Conservation (phyloP, 2,329 filamentous ascomycete genomes). For the Xylaria digitata region DNA sequence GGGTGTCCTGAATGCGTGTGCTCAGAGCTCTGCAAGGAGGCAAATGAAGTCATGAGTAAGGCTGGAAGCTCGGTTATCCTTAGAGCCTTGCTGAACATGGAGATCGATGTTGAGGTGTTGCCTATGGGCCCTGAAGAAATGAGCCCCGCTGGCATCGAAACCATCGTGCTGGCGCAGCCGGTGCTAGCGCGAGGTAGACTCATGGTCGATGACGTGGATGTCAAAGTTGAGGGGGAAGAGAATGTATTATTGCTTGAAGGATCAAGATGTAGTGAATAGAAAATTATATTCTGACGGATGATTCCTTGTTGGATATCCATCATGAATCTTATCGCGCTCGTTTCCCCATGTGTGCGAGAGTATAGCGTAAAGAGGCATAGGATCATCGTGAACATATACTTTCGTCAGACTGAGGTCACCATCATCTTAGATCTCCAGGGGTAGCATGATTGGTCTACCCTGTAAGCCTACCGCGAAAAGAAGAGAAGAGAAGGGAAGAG, state of each 20-base stretch:
- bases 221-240: slow-evolving; percentile 44
- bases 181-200: slow-evolving; percentile 61
- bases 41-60: slow-evolving; percentile 94
- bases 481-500: too few relatives aligned
- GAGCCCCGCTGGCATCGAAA: slow-evolving; percentile 80
- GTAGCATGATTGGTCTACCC: too few relatives aligned
- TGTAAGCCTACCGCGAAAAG: too few relatives aligned
- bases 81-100: slow-evolving; percentile 76
- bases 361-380: too few relatives aligned
- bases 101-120: slow-evolving; percentile 84
- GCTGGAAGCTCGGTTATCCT: slow-evolving; percentile 85
- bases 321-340: too few relatives aligned
- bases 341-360: too few relatives aligned
- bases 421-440: too few relatives aligned
- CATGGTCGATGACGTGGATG: slow-evolving; percentile 42
- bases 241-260: neutral
- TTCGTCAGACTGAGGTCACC: too few relatives aligned
- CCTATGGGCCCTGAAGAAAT: slow-evolving; percentile 85
- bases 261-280: neutral
- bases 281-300: too few relatives aligned
- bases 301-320: too few relatives aligned
- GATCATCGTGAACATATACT: too few relatives aligned
- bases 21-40: slow-evolving; percentile 83
- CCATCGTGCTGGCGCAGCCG: slow-evolving; percentile 78
- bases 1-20: slow-evolving; percentile 94